These are phyloP conservation scores for Psilocybe tampanensis DNA, from an alignment of 768 basidiomycete species.

Conservation along the genomic window DNA sequence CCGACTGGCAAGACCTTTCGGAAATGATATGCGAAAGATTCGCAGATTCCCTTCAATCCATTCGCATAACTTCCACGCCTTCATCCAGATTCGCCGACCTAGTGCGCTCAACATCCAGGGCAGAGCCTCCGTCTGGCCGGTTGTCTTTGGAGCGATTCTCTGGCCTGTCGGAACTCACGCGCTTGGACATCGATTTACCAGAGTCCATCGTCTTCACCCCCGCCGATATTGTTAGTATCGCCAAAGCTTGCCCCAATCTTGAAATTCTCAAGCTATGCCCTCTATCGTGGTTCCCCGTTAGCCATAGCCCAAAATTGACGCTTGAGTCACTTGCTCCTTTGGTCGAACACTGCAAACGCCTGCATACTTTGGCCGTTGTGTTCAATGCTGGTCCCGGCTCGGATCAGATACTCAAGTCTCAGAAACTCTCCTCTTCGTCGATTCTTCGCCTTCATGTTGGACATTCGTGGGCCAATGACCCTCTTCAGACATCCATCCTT, in stretches of 20 bases:
- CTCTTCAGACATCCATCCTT: conserved; percentile 69
- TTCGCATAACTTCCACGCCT: conserved; percentile 66
- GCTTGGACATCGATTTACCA: conserved; percentile 79
- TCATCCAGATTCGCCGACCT: conserved; percentile 82
- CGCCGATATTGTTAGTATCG: conserved; percentile 59
- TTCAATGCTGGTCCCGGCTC: conserved; percentile 56
- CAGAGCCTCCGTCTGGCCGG: conserved; percentile 58
- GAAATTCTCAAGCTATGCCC: conserved; percentile 72
- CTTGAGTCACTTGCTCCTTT: conserved; percentile 66
- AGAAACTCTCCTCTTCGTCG: conserved; percentile 59
- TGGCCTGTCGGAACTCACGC: conserved; percentile 53
- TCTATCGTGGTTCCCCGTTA: conserved; percentile 61
- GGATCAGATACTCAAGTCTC: conserved; percentile 46
- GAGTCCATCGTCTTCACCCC: conserved; percentile 71
- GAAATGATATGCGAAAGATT: conserved; percentile 65
- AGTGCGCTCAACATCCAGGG: conserved; percentile 72
- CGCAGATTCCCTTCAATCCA: conserved; percentile 55
- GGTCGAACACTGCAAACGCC: conserved; percentile 54
- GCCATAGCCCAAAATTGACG: conserved; percentile 55
- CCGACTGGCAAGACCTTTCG: conserved; percentile 77
- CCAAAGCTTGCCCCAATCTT: conserved; percentile 65
- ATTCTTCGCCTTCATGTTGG: conserved; percentile 74
- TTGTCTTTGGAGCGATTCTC: conserved; percentile 64
- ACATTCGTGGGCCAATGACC: conserved; percentile 71
- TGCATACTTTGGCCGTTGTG: conserved; percentile 69